A percentile compares a stretch with the other conserved stretches of the same genome.
Conservation (phyloP, 2,329 filamentous ascomycete genomes). For the Zelopaecilomyces penicillatus region DNA sequence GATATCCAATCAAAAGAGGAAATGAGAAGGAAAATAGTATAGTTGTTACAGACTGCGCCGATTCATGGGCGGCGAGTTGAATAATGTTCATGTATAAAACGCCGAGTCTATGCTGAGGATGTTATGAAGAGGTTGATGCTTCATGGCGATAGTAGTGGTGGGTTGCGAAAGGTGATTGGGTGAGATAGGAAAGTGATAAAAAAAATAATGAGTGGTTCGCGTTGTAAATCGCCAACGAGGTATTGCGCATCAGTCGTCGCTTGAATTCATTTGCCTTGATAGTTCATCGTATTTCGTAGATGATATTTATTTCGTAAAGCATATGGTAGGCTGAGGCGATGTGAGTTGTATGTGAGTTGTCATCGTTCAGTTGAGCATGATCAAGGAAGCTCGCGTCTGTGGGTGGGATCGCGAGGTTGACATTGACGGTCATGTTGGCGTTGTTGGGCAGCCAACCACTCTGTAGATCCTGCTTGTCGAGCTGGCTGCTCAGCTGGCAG, state of each 20-base stretch:
- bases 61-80: conserved; percentile 12
- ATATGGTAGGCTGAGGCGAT: conserved; percentile 11
- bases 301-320: background rate
- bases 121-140: conserved; percentile 10
- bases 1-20: conserved; percentile 17
- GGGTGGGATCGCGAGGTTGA: conserved; percentile 37
- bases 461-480: conserved; percentile 40
- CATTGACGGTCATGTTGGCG: conserved; percentile 31
- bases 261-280: conserved; percentile 8
- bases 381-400: conserved; percentile 29
- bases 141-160: background rate
- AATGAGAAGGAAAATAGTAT: conserved; percentile 14
- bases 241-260: conserved; percentile 6
- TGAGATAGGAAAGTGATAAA: conserved; percentile 16
- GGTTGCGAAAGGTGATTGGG: conserved; percentile 14
- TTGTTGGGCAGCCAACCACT: conserved; percentile 43
- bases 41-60: conserved; percentile 19
- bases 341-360: conserved; percentile 15
- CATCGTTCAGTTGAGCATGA: too few relatives aligned
- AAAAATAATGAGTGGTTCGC: background rate
- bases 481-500: conserved; percentile 51
- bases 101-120: conserved; percentile 25
- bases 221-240: conserved; percentile 3
- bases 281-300: background rate
- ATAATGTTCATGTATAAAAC: conserved; percentile 16